Percentiles rank a stretch among this genome's conserved stretches.
phyloP scores from a whole-genome alignment of 805 yeast genomes.

The Spencermartinsiella europaea region DNA sequence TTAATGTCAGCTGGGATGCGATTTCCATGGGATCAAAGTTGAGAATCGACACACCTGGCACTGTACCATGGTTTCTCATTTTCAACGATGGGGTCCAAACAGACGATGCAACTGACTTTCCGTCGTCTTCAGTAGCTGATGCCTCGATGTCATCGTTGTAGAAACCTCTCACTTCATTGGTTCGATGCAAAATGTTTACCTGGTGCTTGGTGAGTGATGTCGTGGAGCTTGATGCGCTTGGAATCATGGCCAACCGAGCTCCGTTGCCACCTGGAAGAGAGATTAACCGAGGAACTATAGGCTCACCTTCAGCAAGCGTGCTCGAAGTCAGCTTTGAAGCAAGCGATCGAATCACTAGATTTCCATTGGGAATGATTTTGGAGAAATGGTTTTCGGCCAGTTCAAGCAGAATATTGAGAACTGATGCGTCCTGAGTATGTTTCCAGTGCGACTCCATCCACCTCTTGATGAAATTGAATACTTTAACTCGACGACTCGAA shows the following conservation, averaged over 20 bases:
- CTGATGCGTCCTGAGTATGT: constrained; percentile 50
- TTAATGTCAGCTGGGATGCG: constrained; percentile 32
- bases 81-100: constrained; percentile 15
- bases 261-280: constrained; percentile 9
- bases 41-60: constrained; percentile 15
- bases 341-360: constrained; percentile 17
- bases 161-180: constrained; percentile 12
- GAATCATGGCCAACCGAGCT: neutral
- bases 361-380: constrained; percentile 15
- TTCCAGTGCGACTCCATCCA: constrained; percentile 95
- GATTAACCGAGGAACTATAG: constrained; percentile 19
- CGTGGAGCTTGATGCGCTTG: neutral
- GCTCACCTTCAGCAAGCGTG: constrained; percentile 18
- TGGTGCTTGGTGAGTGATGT: constrained; percentile 9
- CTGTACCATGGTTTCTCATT: neutral
- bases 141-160: neutral
- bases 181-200: constrained; percentile 8
- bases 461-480: constrained; percentile 62
- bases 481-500: constrained; percentile 43
- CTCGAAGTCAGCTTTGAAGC: constrained; percentile 15
- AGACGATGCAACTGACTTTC: constrained; percentile 12
- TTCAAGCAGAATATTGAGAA: constrained; percentile 66
- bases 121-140: constrained; percentile 8
- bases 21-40: constrained; percentile 31
- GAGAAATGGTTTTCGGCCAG: constrained; percentile 41